Evolutionary conservation across 331 rosid genomes (phyloP).

Genomic region (Arachis monticola): DNA sequence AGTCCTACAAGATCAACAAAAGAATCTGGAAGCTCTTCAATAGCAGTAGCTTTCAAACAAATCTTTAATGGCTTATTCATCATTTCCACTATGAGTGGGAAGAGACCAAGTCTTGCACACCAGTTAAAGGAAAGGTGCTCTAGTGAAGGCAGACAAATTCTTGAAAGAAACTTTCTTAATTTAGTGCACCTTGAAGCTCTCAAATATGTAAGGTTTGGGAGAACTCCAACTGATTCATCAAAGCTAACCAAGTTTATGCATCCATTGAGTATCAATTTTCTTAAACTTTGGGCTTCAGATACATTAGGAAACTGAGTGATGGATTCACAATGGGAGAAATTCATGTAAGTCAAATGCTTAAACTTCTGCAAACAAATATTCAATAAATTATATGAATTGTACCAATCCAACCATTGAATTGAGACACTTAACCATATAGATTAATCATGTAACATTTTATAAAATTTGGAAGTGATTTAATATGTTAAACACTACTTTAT

Average conservation of each 20-base stretch:
- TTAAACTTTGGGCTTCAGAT: conserved; percentile 5
- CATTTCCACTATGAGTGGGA: conserved; percentile 5
- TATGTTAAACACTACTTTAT: too few relatives aligned
- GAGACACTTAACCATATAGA: too few relatives aligned
- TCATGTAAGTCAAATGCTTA: not conserved
- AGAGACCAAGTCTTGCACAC: not conserved
- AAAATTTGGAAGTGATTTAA: too few relatives aligned
- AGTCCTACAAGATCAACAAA: not conserved
- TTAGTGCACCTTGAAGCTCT: not conserved
- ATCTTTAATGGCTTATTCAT: conserved; percentile 17
- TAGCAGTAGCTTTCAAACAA: not conserved
- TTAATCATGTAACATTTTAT: too few relatives aligned
- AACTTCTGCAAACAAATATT: not conserved
- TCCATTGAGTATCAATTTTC: not conserved
- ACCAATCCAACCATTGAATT: too few relatives aligned
- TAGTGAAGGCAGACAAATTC: conserved; percentile 28
- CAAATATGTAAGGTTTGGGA: not conserved
- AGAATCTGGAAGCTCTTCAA: not conserved
- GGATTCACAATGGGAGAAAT: not conserved
- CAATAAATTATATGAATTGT: not conserved
- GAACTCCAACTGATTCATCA: conserved; percentile 32
- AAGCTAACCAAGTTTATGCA: not conserved
- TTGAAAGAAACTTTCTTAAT: not conserved
- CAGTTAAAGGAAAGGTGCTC: not conserved
- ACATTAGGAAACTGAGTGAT: conserved; percentile 17